Percentiles rank a stretch among this genome's conserved stretches.
Evolutionary conservation across 805 yeast genomes (phyloP).

Genomic region (Candida nonsorbophila): DNA sequence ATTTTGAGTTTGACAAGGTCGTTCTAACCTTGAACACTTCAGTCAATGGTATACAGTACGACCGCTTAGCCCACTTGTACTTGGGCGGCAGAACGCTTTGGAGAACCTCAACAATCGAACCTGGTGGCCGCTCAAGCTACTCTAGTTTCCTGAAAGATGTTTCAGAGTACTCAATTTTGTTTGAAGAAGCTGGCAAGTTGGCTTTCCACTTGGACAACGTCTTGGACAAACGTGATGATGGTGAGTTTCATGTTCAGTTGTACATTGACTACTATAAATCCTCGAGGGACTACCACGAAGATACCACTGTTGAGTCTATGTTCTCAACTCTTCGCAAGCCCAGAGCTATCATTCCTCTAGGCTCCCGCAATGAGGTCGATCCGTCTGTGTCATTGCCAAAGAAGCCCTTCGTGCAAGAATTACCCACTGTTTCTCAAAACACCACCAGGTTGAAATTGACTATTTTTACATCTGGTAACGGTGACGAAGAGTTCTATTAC

Average conservation of each 20-base stretch:
- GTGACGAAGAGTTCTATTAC: slow-evolving; percentile 83
- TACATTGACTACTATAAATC: slow-evolving; percentile 45
- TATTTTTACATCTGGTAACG: slow-evolving; percentile 67
- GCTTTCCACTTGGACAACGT: slow-evolving; percentile 62
- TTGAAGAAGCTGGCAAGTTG: slow-evolving; percentile 38
- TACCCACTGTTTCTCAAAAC: slow-evolving; percentile 48
- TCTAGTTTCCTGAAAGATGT: slow-evolving; percentile 60
- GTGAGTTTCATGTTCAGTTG: slow-evolving; percentile 52
- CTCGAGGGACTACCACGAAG: slow-evolving; percentile 1
- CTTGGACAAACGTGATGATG: slow-evolving; percentile 49
- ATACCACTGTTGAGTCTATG: slow-evolving; percentile 7
- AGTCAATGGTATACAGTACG: slow-evolving; percentile 58
- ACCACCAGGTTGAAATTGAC: slow-evolving; percentile 58
- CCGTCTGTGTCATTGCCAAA: slow-evolving; percentile 47
- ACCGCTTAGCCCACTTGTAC: slow-evolving; percentile 59
- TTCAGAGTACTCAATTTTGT: slow-evolving; percentile 48
- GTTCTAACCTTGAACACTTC: slow-evolving; percentile 48
- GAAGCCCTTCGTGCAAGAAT: slow-evolving; percentile 23
- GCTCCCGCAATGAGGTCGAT: slow-evolving; percentile 10
- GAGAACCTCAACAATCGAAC: slow-evolving; percentile 77
- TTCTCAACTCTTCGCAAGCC: slow-evolving; percentile 33
- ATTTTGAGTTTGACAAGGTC: slow-evolving; percentile 44
- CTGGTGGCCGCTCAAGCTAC: slow-evolving; percentile 41
- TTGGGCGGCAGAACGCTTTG: slow-evolving; percentile 64
- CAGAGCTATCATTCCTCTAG: slow-evolving; percentile 33